Base-by-base conservation (phyloP, 306 rosid species). In the Heteromeles arbutifolia region DNA sequence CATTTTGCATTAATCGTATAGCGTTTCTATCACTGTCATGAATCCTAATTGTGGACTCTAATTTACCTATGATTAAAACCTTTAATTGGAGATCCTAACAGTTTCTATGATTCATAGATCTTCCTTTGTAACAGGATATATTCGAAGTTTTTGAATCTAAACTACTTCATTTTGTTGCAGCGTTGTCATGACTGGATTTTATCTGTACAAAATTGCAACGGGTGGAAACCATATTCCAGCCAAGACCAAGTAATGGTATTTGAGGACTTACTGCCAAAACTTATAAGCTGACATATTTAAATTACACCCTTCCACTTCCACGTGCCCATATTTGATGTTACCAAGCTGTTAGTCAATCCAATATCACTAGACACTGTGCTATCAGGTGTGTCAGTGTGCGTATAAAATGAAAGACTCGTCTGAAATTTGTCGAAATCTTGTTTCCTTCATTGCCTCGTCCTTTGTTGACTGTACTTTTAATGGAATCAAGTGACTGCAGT, bases 151-250 rank as follows among this genome's bases (percentile, higher is more conserved):
- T 13, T 61, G 28, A 62, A 61, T 26, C 59, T 61, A 21, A 59
- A 62, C 64, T 29, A 67, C 54, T 78, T 45, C 64, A 5, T 79
- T 65, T 79, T 70, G 54, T 25, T 86, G 90, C 90, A 93, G 96
- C 65, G 90, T 85, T 77, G 72, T 93, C 69, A 91, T 93, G 97
- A 89, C 92, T 25, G 69, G 52, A 19, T 93, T 93, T 83, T 93
- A 89, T 85, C 82, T 89, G 79, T 88, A 62, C 96, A 93, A 93
- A 90, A 71, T 89, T 48, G 91, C 86, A 73, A 91, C 87, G 2
- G 98, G 98, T 19, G 98, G 98, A 80, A 93, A 93, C 85, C 95
- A 89, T 75, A 74, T 93, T 77, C 88, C 93, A 28, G 79, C 84
- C 26, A 92, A 92, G 87, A 88, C 83, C 8, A 81, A 90, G 73